Evolutionary conservation across 1,284 basidiomycete genomes (phyloP), one percentile per base, ranked within the genome.

Genomic region (Moniliophthora roreri): DNA sequence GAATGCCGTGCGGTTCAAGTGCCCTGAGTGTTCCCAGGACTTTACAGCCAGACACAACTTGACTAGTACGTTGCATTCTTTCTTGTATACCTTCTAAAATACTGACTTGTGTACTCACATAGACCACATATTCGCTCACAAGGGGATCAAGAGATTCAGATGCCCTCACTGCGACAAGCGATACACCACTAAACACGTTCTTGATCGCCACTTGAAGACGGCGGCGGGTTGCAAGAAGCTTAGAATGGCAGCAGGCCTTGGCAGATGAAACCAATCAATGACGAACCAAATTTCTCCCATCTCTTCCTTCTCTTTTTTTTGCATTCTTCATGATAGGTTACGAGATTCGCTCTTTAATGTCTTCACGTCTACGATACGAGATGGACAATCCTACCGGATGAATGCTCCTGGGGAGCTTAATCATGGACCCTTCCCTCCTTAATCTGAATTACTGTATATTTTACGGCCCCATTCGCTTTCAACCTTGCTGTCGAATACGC

Each of bases 31-130:
- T 21, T 16, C 15, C 6, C 41, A 35, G 11, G 41, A 41, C 20
- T 52, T 52, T 26, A 52, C 51, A 4, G 51, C 51, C 6, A 52
- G 38, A 34, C 51, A 52, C n/a, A 52, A 52, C 18, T 32, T 52
- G 18, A 46, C 32, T 2, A 52, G 51, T 47, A 28, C 21, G 51
- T 47, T 1, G 40, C 41, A 8, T 32, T 46, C n/a, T 7, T 36
- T 16, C 20, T 4, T 10, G 16, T 28, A 26, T 7, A 4, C 13
- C 9, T 44, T 16, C 8, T 26, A 11, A 28, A 10, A 18, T 9
- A 20, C 32, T 20, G 16, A 35, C 18, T 32, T 10, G 16, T 9
- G 6, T 10, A 23, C 32, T 2, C 8, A 5, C 13, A 18, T 18
- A 51, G 50, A 51, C 16, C 50, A 51, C 20, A 13, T 32, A 11